phyloP scores from a whole-genome alignment of 2,329 filamentous ascomycete genomes.

The Pseudogymnoascus sp. region DNA sequence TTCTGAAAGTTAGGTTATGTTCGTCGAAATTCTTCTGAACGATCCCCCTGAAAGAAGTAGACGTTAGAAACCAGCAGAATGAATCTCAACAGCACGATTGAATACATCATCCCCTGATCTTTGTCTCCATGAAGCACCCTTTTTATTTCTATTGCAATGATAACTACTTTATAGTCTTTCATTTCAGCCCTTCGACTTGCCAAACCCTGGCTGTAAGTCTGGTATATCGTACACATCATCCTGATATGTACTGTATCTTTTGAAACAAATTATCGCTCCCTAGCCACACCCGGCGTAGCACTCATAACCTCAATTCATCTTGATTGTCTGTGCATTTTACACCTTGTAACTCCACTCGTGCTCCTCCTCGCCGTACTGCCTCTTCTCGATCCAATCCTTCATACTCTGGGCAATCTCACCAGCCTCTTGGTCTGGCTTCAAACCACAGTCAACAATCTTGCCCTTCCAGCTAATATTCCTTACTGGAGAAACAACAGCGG shows the following conservation, averaged over 20 bases:
- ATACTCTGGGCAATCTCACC: conserved; percentile 78
- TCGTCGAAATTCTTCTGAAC: not conserved
- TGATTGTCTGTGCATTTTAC: not conserved
- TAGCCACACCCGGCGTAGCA: not conserved
- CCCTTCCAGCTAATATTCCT: conserved; percentile 85
- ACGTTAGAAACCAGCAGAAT: not conserved
- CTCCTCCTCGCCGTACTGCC: conserved; percentile 90
- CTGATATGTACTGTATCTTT: not conserved
- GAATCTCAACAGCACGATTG: not conserved
- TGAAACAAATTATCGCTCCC: not conserved
- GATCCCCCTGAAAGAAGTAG: not conserved
- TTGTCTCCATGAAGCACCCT: not conserved
- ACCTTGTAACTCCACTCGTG: conserved; percentile 75
- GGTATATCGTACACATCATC: conserved; percentile 4
- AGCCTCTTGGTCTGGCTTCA: conserved; percentile 74
- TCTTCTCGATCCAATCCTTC: conserved; percentile 94
- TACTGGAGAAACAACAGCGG: conserved; percentile 87
- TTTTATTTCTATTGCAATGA: not conserved
- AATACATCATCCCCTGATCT: not conserved
- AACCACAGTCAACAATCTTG: conserved; percentile 70
- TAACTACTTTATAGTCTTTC: not conserved
- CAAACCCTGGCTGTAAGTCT: not conserved
- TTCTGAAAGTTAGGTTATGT: not conserved
- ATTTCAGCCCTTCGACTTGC: conserved; percentile 2
- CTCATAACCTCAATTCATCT: not conserved